Conservation (phyloP, 352 stramenopile species). For the Plasmopara muralis region DNA sequence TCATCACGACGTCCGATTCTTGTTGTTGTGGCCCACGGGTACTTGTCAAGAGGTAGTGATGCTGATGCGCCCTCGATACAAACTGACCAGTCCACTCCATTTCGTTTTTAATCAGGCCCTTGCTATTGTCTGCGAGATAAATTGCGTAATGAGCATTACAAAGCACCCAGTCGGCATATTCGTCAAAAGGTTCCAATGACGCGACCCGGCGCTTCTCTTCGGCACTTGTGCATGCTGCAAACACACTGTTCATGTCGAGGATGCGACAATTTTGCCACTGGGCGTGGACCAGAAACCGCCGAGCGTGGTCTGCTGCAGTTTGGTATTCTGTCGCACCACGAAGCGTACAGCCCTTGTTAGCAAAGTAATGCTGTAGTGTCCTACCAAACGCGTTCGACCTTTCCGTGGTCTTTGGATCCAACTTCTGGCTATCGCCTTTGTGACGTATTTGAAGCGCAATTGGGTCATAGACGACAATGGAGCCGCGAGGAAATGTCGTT, state of each 20-base stretch:
- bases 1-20: conserved; percentile 14
- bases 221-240: conserved; percentile 23
- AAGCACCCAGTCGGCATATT: conserved; percentile 57
- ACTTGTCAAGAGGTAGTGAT: conserved; percentile 20
- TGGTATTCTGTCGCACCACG: conserved; percentile 34
- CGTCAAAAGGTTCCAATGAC: conserved; percentile 60
- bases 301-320: conserved; percentile 32
- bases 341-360: conserved; percentile 60
- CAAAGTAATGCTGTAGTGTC: conserved; percentile 57
- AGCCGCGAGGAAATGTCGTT: conserved; percentile 28
- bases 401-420: conserved; percentile 5
- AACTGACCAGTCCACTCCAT: conserved; percentile 28
- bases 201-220: conserved; percentile 43
- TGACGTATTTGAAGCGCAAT: conserved; percentile 30
- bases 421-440: background rate
- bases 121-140: conserved; percentile 36
- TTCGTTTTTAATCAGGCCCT: conserved; percentile 5
- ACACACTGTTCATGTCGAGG: conserved; percentile 63
- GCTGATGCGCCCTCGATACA: conserved; percentile 12
- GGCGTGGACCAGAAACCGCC: conserved; percentile 23
- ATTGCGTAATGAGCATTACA: conserved; percentile 68
- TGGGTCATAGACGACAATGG: conserved; percentile 58
- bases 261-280: conserved; percentile 41
- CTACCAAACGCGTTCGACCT: conserved; percentile 31
- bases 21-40: conserved; percentile 1